Evolutionary conservation across 306 rosid genomes (phyloP), one percentile per base, ranked within the genome.

Genomic region (Parietaria judaica): DNA sequence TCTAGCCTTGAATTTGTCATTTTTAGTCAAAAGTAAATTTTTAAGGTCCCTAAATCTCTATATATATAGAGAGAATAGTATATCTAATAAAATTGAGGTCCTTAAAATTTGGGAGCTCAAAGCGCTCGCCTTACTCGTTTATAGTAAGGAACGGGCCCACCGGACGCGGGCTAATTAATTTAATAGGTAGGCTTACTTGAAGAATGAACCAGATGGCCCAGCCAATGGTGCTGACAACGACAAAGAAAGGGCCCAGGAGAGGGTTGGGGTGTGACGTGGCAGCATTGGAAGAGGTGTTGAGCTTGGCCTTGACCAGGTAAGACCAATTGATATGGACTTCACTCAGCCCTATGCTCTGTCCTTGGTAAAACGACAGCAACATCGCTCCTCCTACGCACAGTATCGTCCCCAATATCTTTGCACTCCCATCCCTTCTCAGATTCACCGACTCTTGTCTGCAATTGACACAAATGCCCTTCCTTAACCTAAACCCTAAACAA

Each of bases 361-460:
- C 98, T 52, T 80, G 90, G 82, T 83, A 92, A 63, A 85, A 88
- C 36, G 98, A 92, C 62, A 88, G 37, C 7, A 88, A 16, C 68
- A 88, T 56, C 0, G 98, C 96, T 60, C 95, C 98, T 11, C 95
- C 73, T 3, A 92, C 86, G 23, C 96, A 78, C 51, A 92, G 12
- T 7, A 71, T 2, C 60, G 98, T 92, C 50, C 98, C 98, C 0
- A 74, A 31, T 46, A 76, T 72, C 68, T 88, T 92, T 0, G 85
- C 84, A 11, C 68, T 36, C 9, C 92, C 89, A 2, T 76, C 31
- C 45, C 23, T 78, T 72, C 54, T 91, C 2, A 88, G 63, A 34
- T 76, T 55, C 66, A 85, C 76, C 41, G 68, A 58, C 74, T 91
- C 98, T 79, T 83, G 98, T 48, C 98, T 91, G 47, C 31, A 15